Conservation (phyloP, 192 early-diverging fungal genomes). For the Phycomyces nitens region DNA sequence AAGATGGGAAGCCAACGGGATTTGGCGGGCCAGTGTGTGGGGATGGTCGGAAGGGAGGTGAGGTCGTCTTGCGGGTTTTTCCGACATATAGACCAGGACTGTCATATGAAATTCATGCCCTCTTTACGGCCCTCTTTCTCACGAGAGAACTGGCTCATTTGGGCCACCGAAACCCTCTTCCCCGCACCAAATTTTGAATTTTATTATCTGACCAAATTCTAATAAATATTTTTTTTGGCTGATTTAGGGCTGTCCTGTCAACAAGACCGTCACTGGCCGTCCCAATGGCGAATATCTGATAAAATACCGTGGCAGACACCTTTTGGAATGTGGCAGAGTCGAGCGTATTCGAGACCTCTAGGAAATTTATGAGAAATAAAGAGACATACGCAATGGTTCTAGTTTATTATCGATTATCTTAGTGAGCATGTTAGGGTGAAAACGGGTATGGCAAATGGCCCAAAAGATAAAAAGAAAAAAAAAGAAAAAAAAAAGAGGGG, state of each 20-base stretch:
- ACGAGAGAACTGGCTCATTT: too few relatives aligned
- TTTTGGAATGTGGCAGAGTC: constrained; percentile 48
- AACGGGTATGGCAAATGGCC: too few relatives aligned
- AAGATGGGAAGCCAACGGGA: constrained; percentile 19
- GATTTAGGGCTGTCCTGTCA: constrained; percentile 39
- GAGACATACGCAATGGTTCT: too few relatives aligned
- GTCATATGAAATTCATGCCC: constrained; percentile 25
- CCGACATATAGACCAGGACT: constrained; percentile 7
- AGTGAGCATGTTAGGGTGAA: too few relatives aligned
- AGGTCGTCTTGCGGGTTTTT: constrained; percentile 6
- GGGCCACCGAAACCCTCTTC: too few relatives aligned
- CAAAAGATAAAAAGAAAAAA: neutral
- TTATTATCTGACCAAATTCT: too few relatives aligned
- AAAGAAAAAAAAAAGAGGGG: neutral
- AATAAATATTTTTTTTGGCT: constrained; percentile 10
- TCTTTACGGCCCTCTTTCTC: neutral
- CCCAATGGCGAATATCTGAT: constrained; percentile 50
- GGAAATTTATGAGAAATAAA: neutral
- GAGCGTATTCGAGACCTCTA: constrained; percentile 25
- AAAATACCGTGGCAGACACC: constrained; percentile 52
- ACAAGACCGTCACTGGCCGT: constrained; percentile 56
- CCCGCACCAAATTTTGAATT: constrained; percentile 1
- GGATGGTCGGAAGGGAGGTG: neutral
- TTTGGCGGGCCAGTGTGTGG: constrained; percentile 9
- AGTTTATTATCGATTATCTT: too few relatives aligned